Conservation (phyloP, 371 early-diverging fungal species). For the Blastocladiella emersonii region DNA sequence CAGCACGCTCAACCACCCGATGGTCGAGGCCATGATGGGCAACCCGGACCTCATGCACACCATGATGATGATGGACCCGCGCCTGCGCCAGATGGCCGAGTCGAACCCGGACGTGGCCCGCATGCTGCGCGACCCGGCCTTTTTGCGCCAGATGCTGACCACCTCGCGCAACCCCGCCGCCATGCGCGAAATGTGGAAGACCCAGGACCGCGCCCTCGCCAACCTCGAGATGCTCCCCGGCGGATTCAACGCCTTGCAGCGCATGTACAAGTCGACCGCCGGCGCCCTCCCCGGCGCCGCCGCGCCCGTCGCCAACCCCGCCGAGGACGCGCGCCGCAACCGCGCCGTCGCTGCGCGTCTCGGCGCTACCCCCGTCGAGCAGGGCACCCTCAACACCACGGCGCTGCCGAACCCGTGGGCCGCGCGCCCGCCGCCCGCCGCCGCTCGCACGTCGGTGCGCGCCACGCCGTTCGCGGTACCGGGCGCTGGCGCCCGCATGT, state of each 20-base stretch:
- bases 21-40: background rate
- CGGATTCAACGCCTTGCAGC: constrained; percentile 66
- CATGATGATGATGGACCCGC: constrained; percentile 58
- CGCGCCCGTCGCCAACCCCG: constrained; percentile 8
- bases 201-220: constrained; percentile 73
- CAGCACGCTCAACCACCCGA: background rate
- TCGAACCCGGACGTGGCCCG: constrained; percentile 66
- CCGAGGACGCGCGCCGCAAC: background rate
- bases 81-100: constrained; percentile 45
- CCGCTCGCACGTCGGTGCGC: background rate
- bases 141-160: constrained; percentile 38
- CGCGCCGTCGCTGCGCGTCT: background rate
- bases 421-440: constrained; percentile 14
- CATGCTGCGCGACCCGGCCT: constrained; percentile 58
- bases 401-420: constrained; percentile 84
- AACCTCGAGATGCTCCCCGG: constrained; percentile 73
- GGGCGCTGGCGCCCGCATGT: background rate
- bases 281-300: constrained; percentile 50
- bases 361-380: constrained; percentile 10
- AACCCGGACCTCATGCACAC: constrained; percentile 55
- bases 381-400: constrained; percentile 49
- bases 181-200: constrained; percentile 66
- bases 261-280: constrained; percentile 61
- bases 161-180: constrained; percentile 53
- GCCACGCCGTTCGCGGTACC: background rate